A percentile compares a stretch with the other conserved stretches of the same genome.
Evolutionary conservation across 306 rosid species (phyloP).

Genomic region (Vigna angularis): DNA sequence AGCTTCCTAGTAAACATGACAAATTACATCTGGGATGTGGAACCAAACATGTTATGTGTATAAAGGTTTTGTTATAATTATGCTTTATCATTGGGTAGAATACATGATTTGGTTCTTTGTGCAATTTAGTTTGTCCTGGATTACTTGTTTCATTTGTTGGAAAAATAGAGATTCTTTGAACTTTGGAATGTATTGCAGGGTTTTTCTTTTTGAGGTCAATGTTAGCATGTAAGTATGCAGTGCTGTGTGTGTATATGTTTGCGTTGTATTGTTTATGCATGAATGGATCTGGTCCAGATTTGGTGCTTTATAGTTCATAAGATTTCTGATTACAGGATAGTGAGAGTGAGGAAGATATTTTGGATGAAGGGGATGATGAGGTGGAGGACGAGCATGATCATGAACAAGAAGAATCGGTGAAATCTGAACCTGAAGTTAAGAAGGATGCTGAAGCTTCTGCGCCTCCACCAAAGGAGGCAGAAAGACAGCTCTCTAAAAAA

Average conservation of each 20-base stretch:
- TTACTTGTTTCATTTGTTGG: background rate
- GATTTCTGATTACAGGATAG: conserved; percentile 61
- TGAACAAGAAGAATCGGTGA: conserved; percentile 60
- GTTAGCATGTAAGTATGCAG: background rate
- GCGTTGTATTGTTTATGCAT: background rate
- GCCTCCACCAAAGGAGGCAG: conserved; percentile 74
- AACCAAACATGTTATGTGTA: background rate
- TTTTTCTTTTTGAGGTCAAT: conserved; percentile 12
- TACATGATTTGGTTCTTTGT: conserved; percentile 1
- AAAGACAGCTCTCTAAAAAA: conserved; percentile 86
- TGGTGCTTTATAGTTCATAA: conserved; percentile 11
- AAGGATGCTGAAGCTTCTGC: conserved; percentile 59
- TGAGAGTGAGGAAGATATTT: conserved; percentile 87
- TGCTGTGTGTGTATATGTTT: background rate
- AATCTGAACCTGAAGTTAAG: conserved; percentile 63
- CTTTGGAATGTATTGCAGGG: background rate
- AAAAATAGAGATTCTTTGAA: conserved; percentile 26
- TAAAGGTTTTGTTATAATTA: background rate
- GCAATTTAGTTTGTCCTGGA: background rate
- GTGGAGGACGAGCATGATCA: conserved; percentile 84
- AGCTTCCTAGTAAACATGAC: too few species aligned
- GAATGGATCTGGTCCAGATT: conserved; percentile 18
- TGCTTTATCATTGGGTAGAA: background rate
- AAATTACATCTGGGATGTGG: background rate
- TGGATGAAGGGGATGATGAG: conserved; percentile 93